Evolutionary conservation across 2,329 filamentous ascomycete species (phyloP).

Genomic region (Tolypocladium ophioglossoides): DNA sequence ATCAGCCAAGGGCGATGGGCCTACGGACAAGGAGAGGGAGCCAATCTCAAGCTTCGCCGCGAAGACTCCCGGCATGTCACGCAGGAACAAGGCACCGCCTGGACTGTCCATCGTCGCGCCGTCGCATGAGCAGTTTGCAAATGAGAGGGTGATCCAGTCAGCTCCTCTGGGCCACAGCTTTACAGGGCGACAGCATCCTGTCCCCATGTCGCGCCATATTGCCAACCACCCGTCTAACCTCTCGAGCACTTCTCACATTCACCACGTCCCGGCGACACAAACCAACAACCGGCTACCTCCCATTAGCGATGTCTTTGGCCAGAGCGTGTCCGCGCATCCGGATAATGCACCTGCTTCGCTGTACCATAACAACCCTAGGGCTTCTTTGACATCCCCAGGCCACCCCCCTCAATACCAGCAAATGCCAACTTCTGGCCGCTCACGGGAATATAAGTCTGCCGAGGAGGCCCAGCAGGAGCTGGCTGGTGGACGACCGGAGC

Average conservation of each 20-base stretch:
- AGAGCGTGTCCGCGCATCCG: slow-evolving; percentile 56
- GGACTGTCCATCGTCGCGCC: slow-evolving; percentile 93
- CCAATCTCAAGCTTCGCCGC: slow-evolving; percentile 37
- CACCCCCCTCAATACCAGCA: slow-evolving; percentile 48
- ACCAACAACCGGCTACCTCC: slow-evolving; percentile 88
- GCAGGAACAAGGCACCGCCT: slow-evolving; percentile 71
- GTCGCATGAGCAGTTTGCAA: slow-evolving; percentile 81
- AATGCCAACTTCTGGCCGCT: slow-evolving; percentile 48
- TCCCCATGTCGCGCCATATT: slow-evolving; percentile 66
- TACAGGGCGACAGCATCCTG: slow-evolving; percentile 74
- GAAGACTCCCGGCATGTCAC: slow-evolving; percentile 65
- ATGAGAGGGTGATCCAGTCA: slow-evolving; percentile 93
- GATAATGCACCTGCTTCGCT: slow-evolving; percentile 38
- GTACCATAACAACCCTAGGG: slow-evolving; percentile 51
- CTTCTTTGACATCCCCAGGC: slow-evolving; percentile 66
- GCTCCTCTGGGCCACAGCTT: slow-evolving; percentile 92
- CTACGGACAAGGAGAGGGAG: slow-evolving; percentile 44
- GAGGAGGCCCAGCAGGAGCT: slow-evolving; percentile 91
- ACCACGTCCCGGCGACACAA: slow-evolving; percentile 78
- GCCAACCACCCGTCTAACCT: slow-evolving; percentile 75
- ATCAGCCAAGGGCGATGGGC: slow-evolving; percentile 65
- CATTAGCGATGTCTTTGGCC: slow-evolving; percentile 89
- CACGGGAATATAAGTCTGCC: slow-evolving; percentile 85
- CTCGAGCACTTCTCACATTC: slow-evolving; percentile 78
- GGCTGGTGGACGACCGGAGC: slow-evolving; percentile 81